These are phyloP conservation scores for Colletotrichum tofieldiae DNA, from an alignment of 2,329 filamentous ascomycete species.

Conservation along the genomic window DNA sequence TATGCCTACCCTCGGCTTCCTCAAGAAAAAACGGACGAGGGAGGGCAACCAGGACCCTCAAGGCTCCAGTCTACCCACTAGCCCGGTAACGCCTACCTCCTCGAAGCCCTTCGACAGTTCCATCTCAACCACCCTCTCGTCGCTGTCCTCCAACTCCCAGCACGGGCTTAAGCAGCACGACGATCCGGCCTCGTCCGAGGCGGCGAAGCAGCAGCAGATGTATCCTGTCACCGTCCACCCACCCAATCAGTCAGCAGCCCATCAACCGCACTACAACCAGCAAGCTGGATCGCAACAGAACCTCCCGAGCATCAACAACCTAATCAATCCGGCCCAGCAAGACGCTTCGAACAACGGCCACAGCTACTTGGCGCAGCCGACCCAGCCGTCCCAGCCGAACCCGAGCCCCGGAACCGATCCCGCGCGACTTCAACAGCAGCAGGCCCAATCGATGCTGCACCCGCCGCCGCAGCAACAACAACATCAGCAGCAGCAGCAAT, in stretches of 20 bases:
- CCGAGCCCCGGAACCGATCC: conserved; percentile 58
- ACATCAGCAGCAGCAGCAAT: conserved; percentile 46
- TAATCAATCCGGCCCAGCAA: conserved; percentile 78
- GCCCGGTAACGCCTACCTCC: conserved; percentile 73
- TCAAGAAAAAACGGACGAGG: conserved; percentile 99
- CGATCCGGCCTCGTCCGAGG: conserved; percentile 39
- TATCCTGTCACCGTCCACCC: conserved; percentile 50
- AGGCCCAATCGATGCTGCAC: conserved; percentile 51
- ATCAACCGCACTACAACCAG: conserved; percentile 51
- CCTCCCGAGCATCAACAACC: conserved; percentile 85
- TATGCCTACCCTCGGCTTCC: conserved; percentile 96
- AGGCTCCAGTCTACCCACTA: conserved; percentile 76
- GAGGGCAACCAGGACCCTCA: conserved; percentile 83
- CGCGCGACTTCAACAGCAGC: conserved; percentile 56
- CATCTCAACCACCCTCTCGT: conserved; percentile 45
- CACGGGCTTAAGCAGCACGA: conserved; percentile 43
- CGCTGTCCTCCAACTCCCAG: conserved; percentile 43
- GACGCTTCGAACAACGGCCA: conserved; percentile 50
- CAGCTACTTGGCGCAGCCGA: conserved; percentile 45
- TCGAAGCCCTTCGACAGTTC: conserved; percentile 65
- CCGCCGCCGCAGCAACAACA: conserved; percentile 44
- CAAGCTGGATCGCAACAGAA: conserved; percentile 72
- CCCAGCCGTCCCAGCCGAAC: conserved; percentile 49
- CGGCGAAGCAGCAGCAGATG: conserved; percentile 51
- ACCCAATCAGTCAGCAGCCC: conserved; percentile 49